A percentile compares a stretch with the other conserved stretches of the same genome.
Conservation (phyloP, 1,284 basidiomycete species). For the Stereum hirsutum region DNA sequence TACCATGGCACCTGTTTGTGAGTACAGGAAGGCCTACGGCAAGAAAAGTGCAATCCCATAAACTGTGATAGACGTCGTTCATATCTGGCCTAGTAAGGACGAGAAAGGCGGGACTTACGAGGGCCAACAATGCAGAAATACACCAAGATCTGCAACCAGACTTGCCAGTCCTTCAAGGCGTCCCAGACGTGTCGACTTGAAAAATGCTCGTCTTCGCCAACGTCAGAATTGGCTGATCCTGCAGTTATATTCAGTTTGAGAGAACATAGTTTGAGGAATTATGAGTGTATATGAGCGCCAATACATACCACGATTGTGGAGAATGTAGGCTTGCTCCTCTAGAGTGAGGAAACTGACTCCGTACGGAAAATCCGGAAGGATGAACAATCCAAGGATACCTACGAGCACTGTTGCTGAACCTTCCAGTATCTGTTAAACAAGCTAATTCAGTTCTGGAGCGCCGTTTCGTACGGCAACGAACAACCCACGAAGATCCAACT, state of each 20-base stretch:
- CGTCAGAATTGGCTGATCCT: constrained; percentile 59
- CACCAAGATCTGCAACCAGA: constrained; percentile 48
- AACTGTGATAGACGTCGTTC: too few species aligned
- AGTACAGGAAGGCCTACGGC: constrained; percentile 33
- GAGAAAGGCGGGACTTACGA: constrained; percentile 21
- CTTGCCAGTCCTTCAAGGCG: constrained; percentile 59
- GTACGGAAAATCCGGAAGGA: constrained; percentile 49
- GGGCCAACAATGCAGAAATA: constrained; percentile 53
- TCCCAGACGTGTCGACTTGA: constrained; percentile 40
- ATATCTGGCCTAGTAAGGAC: too few species aligned
- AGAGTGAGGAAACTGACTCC: constrained; percentile 50
- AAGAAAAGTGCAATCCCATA: constrained; percentile 58
- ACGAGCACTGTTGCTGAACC: constrained; percentile 41
- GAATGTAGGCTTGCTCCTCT: constrained; percentile 48
- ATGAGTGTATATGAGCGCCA: too few species aligned
- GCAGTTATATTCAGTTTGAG: too few species aligned
- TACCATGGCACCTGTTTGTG: too few species aligned
- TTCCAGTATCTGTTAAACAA: constrained; percentile 37
- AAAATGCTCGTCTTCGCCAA: constrained; percentile 59
- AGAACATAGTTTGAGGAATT: too few species aligned
- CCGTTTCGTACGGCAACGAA: not conserved
- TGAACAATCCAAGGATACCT: constrained; percentile 33
- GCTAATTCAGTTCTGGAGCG: not conserved
- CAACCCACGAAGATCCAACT: constrained; percentile 31
- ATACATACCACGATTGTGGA: constrained; percentile 49